Evolutionary conservation across 2,329 filamentous ascomycete genomes (phyloP), one percentile per base, ranked within the genome.

Genomic region (Pestalotiopsis sp.): DNA sequence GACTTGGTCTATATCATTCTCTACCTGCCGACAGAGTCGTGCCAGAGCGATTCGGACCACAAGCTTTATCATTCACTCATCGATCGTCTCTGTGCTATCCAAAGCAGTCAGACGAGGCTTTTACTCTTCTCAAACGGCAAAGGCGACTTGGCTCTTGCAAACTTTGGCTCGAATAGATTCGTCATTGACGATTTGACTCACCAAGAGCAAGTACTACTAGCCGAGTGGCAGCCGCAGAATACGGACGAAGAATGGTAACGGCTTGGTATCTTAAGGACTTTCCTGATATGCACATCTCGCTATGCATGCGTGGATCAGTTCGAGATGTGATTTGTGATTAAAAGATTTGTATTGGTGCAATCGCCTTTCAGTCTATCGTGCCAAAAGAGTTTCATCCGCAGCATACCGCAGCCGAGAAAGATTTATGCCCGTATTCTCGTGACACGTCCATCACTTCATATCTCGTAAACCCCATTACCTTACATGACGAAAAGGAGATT

Each of bases 401-500:
- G 31, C 20, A 52, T 9, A 7, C 45, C 45, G 17, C 20, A 17
- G n/a, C 45, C 20, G 17, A 52, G 20, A 52, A 9, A n/a, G 17
- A 52, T 52, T 52, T 7, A 52, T n/a, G 41, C 41, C 20, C 20
- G 14, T 17, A 23, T 52, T 52, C 9, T 52, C n/a, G 14, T 52
- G 45, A 52, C 4, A 49, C 20, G 7, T 12, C 45, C 45, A 52
- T 52, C 57, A 59, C 12, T 36, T 58, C 57, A 12, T 59, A 59
- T 36, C 57, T 13, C 36, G 20, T 65, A 31, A 0, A 4, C 81
- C 81, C 83, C 3, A 20, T 12, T 7, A 5, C 31, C 41, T 61
- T 57, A 90, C 87, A 90, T 87, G 70, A 90, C 86, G 75, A 90
- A 91, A 72, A 89, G 80, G 61, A 91, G 78, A 76, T 89, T 87